Base-by-base conservation (phyloP, 768 basidiomycete genomes). In the Collybia sordida region DNA sequence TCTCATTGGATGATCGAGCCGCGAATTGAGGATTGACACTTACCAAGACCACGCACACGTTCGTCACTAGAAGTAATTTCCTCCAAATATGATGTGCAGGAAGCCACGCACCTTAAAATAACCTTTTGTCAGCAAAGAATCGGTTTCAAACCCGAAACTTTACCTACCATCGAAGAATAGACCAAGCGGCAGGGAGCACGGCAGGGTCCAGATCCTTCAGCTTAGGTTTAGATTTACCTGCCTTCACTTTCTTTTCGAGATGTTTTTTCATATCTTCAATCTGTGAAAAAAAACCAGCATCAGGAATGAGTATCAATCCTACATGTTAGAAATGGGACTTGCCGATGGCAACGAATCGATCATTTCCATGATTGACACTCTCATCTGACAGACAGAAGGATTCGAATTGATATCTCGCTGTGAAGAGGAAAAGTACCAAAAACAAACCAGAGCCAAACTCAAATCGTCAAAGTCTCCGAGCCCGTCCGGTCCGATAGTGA, bases 81-180 rank as follows among this genome's bases (percentile, higher is more conserved):
- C 65, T 88, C 83, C 9, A 88, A 72, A 59, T 87, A 77, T 0
- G 86, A 81, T 1, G 86, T 88, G 59, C 85, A 87, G 12, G 86
- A 87, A 0, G 83, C 86, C 22, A 89, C 78, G 67, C 79, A 82
- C 82, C 84, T 83, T 44, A 1, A 31, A 38, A 22, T n/a, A 6
- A 45, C n/a, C 25, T 27, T 22, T 43, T 40, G 6, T 39, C 34
- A 44, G 53, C 11, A 19, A 38, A 46, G 6, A 25, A 40, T 39
- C n/a, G 39, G 49, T 8, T 37, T 18, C 22, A 21, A 44, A 6
- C 2, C n/a, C 24, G 28, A 39, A 28, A 34, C 28, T 24, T 14
- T 23, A 58, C 58, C 38, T 57, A 82, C 85, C 85, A 88, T 40
- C 84, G 77, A 41, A 88, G 65, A 23, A 87, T 65, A 1, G 73